Base-by-base conservation (phyloP, 2,329 filamentous ascomycete genomes). In the Fusarium penzigii region DNA sequence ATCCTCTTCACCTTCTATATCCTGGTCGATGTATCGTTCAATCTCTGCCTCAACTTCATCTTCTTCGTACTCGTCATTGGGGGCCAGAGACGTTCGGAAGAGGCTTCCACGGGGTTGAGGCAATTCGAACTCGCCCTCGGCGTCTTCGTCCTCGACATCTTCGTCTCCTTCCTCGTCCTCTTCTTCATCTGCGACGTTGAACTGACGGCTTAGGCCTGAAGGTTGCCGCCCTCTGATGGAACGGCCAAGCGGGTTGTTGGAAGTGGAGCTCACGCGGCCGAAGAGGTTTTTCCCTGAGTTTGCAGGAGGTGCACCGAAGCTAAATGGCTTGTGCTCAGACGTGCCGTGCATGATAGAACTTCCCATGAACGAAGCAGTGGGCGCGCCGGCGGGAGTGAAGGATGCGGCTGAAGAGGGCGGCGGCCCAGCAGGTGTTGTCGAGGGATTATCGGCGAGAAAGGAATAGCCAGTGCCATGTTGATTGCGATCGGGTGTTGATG, bases 381-480 rank as follows among this genome's bases (percentile, higher is more conserved):
- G 81, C 14, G 80, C 80, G 50, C 82, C 82, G 14, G 75, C 73
- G 2, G 81, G 80, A 2, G 81, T 83, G 68, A 83, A 83, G 41
- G 79, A 82, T 5, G 76, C 75, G 9, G 75, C 74, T 8, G 79
- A 79, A 29, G 81, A 80, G 1, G 76, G 77, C 10, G 80, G 78
- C 29, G 76, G 75, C 0, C 75, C 80, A 16, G 75, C 76, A 6
- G 81, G 80, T 2, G 81, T 83, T 3, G 78, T 82, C 38, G 80
- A 78, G 7, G 79, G 78, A 45, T 75, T 70, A 9, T 77, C 72
- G 53, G 68, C 74, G 39, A 75, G 73, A 38, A 68, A 68, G 39
- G 75, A 76, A 40, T 70, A 63, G 38, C 68, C 72, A 17, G 68
- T 65, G 29, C 60, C 59, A 48, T 62, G 65, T 32, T 68, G 68